Evolutionary conservation across 371 early-diverging fungal genomes (phyloP).

Genomic region (Mucor sp.): DNA sequence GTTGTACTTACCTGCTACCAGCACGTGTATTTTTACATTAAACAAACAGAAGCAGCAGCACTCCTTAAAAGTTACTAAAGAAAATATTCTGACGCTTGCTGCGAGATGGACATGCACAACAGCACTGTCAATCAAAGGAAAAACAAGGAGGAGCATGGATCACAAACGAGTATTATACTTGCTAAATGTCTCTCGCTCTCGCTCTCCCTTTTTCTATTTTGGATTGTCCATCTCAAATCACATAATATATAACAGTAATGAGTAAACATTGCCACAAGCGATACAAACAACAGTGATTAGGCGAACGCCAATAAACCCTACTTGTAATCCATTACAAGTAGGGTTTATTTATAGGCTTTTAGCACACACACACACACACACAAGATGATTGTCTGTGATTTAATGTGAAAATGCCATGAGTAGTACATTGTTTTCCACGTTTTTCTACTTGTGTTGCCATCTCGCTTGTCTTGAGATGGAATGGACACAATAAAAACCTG

Average conservation of each 20-base stretch:
- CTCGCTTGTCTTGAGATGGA: not conserved
- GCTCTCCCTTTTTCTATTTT: not conserved
- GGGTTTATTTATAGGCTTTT: conserved; percentile 5
- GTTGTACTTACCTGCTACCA: not conserved
- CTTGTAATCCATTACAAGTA: not conserved
- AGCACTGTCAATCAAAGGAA: not conserved
- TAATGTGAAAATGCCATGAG: not conserved
- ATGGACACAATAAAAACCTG: not conserved
- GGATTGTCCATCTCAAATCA: not conserved
- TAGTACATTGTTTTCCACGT: conserved; percentile 13
- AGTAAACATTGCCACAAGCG: not conserved
- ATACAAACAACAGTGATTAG: not conserved
- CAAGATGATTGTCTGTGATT: not conserved
- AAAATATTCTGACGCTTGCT: not conserved
- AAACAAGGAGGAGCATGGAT: not conserved
- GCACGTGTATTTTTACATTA: not conserved
- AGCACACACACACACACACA: not conserved
- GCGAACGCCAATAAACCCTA: not conserved
- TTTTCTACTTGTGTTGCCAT: conserved; percentile 8
- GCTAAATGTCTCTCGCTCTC: not conserved
- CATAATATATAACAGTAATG: not conserved
- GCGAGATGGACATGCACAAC: not conserved
- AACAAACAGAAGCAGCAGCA: not conserved
- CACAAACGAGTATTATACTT: not conserved
- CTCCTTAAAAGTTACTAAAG: not conserved